Evolutionary conservation across 208 protist genomes (phyloP).

Genomic region (Trypanosoma vivax): DNA sequence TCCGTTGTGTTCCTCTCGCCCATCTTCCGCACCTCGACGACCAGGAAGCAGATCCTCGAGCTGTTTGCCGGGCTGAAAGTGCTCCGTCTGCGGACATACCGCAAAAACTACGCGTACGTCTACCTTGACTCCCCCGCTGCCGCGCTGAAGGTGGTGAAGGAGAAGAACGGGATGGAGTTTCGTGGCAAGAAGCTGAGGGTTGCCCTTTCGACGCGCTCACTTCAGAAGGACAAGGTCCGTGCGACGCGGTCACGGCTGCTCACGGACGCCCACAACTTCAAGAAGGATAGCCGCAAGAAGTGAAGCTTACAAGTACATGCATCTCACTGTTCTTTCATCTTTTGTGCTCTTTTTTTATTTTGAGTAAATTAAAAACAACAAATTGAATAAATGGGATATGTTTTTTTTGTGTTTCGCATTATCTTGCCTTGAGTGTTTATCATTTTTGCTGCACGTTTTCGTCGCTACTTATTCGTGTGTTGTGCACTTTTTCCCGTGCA

Average conservation of each 20-base stretch:
- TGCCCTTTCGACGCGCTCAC: slow-evolving; percentile 51
- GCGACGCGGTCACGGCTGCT: slow-evolving; percentile 46
- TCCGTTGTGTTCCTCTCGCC: slow-evolving; percentile 70
- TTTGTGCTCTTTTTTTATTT: slow-evolving; percentile 5
- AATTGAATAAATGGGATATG: too few species aligned
- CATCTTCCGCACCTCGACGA: slow-evolving; percentile 73
- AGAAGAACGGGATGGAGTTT: slow-evolving; percentile 75
- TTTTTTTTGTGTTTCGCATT: slow-evolving; percentile 6
- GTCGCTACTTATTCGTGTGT: too few species aligned
- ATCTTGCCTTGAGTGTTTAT: not conserved
- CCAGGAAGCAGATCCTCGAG: slow-evolving; percentile 56
- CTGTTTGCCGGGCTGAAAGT: slow-evolving; percentile 70
- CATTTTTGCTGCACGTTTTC: too few species aligned
- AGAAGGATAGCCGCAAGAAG: slow-evolving; percentile 14
- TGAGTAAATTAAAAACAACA: too few species aligned
- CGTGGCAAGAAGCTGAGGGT: slow-evolving; percentile 68
- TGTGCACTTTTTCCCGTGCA: too few species aligned
- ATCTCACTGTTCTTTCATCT: not conserved
- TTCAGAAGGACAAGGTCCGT: slow-evolving; percentile 59
- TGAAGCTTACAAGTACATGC: slow-evolving; percentile 3
- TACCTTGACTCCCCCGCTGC: slow-evolving; percentile 65
- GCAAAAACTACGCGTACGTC: slow-evolving; percentile 75
- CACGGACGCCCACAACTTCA: slow-evolving; percentile 58
- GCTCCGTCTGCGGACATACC: slow-evolving; percentile 70
- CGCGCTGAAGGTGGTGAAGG: slow-evolving; percentile 63